Conservation (phyloP, 164 flowering plant genomes). For the Magnolia sinica region DNA sequence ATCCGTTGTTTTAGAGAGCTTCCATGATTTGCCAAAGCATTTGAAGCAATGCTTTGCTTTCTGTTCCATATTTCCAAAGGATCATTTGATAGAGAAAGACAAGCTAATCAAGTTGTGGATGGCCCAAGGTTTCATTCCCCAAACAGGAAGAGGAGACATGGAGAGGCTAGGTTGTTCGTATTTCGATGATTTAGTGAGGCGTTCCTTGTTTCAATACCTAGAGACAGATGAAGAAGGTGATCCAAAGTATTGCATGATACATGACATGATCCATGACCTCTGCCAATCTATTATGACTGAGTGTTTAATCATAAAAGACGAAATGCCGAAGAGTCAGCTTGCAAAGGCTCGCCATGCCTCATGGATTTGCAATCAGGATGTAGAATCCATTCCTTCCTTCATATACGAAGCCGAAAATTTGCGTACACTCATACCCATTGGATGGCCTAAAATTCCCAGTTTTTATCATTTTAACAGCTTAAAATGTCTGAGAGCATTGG, state of each 20-base stretch:
- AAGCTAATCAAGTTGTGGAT: not conserved
- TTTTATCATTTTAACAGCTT: not conserved
- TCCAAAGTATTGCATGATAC: not conserved
- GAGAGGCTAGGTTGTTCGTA: not conserved
- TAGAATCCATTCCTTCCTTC: not conserved
- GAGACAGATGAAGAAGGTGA: too few species aligned
- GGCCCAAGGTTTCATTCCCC: conserved; percentile 2
- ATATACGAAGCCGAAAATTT: not conserved
- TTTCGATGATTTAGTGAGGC: not conserved
- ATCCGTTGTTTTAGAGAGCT: not conserved
- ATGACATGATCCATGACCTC: conserved; percentile 11
- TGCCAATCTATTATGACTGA: not conserved
- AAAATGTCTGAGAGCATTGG: not conserved
- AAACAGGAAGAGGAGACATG: not conserved
- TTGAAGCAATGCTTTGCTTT: conserved; percentile 4
- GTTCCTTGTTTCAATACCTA: not conserved
- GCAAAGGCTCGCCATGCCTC: not conserved
- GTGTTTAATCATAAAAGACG: not conserved
- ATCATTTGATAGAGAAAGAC: not conserved
- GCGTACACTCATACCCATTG: not conserved
- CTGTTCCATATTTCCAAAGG: conserved; percentile 1
- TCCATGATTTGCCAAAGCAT: not conserved
- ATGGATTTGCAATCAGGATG: not conserved
- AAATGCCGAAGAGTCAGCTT: not conserved
- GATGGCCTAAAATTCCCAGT: conserved; percentile 5